Conservation (phyloP, 345 rosid genomes). For the Heritiera fomes region DNA sequence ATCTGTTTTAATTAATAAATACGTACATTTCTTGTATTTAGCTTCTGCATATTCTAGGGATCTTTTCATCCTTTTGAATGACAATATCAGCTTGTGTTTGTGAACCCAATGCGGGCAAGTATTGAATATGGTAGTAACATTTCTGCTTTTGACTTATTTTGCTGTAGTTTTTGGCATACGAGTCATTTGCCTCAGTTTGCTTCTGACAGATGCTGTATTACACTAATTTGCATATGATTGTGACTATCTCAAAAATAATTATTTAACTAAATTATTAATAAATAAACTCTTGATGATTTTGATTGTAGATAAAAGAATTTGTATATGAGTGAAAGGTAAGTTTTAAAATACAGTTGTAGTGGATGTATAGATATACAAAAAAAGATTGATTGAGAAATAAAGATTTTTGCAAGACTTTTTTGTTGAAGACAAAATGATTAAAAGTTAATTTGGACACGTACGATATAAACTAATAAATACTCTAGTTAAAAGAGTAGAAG, state of each 20-base stretch:
- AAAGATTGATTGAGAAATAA: no score
- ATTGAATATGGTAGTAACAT: neutral
- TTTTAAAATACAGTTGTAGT: no score
- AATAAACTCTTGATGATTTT: neutral
- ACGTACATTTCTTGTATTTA: constrained; percentile 16
- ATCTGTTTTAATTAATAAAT: constrained; percentile 22
- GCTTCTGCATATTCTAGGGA: neutral
- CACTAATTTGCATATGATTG: neutral
- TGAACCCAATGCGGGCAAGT: constrained; percentile 26
- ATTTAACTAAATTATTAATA: no score
- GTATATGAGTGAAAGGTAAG: no score
- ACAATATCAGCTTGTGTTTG: neutral
- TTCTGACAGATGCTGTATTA: constrained; percentile 19
- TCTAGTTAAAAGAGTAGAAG: no score
- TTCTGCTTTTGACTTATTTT: neutral
- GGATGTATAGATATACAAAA: no score
- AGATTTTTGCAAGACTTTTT: no score
- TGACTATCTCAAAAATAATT: neutral
- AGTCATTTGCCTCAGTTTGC: neutral
- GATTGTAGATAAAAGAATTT: neutral
- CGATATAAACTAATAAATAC: no score
- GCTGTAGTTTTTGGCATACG: neutral
- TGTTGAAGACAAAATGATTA: no score
- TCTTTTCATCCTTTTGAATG: neutral
- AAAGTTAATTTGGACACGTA: no score